phyloP scores from a whole-genome alignment of 148 eudicot genomes.

The Rhododendron vialii region DNA sequence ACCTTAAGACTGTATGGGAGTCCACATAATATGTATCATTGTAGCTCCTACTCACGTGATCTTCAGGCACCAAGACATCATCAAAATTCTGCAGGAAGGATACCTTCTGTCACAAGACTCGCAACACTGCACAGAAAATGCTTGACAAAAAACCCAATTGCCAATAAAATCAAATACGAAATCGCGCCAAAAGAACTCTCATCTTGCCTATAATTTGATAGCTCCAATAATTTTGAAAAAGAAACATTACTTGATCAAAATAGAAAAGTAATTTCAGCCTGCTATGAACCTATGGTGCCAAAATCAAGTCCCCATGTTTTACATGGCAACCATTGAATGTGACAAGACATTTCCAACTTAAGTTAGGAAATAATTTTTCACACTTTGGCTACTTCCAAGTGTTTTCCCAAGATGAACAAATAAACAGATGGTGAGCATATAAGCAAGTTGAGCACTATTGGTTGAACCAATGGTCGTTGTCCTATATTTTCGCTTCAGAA shows the following conservation, averaged over 20 bases:
- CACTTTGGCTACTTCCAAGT: background rate
- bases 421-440: background rate
- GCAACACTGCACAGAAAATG: constrained; percentile 9
- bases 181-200: background rate
- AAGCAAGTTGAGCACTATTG: background rate
- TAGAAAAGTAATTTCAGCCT: background rate
- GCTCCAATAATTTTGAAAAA: background rate
- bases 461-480: background rate
- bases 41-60: constrained; percentile 98
- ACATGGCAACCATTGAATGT: background rate
- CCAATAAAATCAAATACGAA: background rate
- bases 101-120: constrained; percentile 18
- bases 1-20: constrained; percentile 83
- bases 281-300: background rate
- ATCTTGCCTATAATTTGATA: background rate
- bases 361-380: background rate
- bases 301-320: background rate
- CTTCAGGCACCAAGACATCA: constrained; percentile 98
- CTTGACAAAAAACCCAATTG: background rate
- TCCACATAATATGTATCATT: constrained; percentile 95
- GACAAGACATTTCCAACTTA: background rate
- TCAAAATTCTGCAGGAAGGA: constrained; percentile 88
- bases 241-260: background rate
- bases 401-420: background rate
- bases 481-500: background rate